Evolutionary conservation across 257 asterid genomes (phyloP).

Genomic region (Fraxinus quadrangulata): DNA sequence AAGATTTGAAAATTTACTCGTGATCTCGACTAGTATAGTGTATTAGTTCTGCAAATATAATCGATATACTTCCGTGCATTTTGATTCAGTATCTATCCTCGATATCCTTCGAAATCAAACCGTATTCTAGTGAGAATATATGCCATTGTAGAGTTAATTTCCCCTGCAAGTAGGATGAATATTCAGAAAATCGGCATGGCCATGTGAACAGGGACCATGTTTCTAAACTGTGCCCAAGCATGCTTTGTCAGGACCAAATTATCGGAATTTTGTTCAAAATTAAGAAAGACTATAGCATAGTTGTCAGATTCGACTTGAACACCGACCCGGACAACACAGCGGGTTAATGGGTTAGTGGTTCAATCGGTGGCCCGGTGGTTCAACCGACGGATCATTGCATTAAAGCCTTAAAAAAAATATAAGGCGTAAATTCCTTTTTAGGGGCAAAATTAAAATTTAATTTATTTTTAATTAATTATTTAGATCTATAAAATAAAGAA

Average conservation of each 20-base stretch:
- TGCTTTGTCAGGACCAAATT: background rate
- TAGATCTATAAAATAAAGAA: too few species aligned
- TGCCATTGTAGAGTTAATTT: background rate
- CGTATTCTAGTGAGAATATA: background rate
- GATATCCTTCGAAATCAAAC: background rate
- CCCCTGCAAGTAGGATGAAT: background rate
- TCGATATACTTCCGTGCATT: background rate
- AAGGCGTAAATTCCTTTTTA: too few species aligned
- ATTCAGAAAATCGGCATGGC: background rate
- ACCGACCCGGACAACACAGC: too few species aligned
- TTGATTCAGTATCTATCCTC: background rate
- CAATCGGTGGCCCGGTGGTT: too few species aligned
- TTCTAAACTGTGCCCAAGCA: background rate
- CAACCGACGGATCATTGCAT: too few species aligned
- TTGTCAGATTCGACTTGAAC: too few species aligned
- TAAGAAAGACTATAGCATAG: background rate
- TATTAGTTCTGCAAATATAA: too few species aligned
- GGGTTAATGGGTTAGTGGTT: too few species aligned
- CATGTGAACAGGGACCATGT: background rate
- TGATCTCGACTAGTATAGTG: background rate
- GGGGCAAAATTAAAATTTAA: too few species aligned
- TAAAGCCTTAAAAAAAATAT: too few species aligned
- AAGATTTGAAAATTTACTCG: background rate
- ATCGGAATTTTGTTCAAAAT: background rate
- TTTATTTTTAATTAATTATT: too few species aligned